These are phyloP conservation scores for Neofusicoccum umdonicola DNA, from an alignment of 2,329 filamentous ascomycete genomes.

Conservation along the genomic window DNA sequence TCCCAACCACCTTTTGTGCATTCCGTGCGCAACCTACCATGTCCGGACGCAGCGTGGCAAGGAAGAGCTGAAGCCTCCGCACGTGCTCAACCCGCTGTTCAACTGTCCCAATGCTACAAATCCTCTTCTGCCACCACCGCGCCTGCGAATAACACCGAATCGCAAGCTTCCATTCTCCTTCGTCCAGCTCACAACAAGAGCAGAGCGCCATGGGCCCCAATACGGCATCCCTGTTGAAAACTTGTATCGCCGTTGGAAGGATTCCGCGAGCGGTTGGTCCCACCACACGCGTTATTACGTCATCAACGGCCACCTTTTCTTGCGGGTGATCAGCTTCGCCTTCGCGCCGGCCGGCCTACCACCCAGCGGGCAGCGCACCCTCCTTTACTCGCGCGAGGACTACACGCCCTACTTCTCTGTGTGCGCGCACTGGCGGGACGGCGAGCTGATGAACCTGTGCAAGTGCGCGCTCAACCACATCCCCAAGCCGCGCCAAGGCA, in stretches of 20 bases:
- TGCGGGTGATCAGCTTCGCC: slow-evolving; percentile 56
- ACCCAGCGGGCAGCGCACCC: slow-evolving; percentile 51
- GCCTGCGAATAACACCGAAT: slow-evolving; percentile 53
- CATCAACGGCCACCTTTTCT: slow-evolving; percentile 51
- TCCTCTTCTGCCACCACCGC: slow-evolving; percentile 44
- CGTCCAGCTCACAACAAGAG: slow-evolving; percentile 56
- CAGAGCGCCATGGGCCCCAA: slow-evolving; percentile 44
- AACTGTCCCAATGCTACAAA: slow-evolving; percentile 55
- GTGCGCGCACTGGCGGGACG: slow-evolving; percentile 62
- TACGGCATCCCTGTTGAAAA: slow-evolving; percentile 50
- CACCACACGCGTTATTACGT: slow-evolving; percentile 56
- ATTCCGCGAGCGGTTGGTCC: slow-evolving; percentile 51
- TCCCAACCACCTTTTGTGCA: slow-evolving; percentile 59
- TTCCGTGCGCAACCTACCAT: slow-evolving; percentile 57
- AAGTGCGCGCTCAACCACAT: slow-evolving; percentile 62
- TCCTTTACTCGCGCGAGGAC: slow-evolving; percentile 56
- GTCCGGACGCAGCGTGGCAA: slow-evolving; percentile 51
- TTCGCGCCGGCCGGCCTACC: slow-evolving; percentile 55
- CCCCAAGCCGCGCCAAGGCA: slow-evolving; percentile 37
- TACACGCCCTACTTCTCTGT: slow-evolving; percentile 62
- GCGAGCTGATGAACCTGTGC: slow-evolving; percentile 57
- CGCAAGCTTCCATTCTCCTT: slow-evolving; percentile 59
- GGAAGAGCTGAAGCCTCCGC: slow-evolving; percentile 54
- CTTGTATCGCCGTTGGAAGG: slow-evolving; percentile 55
- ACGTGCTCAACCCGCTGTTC: slow-evolving; percentile 57